Base-by-base conservation (phyloP, 257 asterid genomes). In the Verbena officinalis region DNA sequence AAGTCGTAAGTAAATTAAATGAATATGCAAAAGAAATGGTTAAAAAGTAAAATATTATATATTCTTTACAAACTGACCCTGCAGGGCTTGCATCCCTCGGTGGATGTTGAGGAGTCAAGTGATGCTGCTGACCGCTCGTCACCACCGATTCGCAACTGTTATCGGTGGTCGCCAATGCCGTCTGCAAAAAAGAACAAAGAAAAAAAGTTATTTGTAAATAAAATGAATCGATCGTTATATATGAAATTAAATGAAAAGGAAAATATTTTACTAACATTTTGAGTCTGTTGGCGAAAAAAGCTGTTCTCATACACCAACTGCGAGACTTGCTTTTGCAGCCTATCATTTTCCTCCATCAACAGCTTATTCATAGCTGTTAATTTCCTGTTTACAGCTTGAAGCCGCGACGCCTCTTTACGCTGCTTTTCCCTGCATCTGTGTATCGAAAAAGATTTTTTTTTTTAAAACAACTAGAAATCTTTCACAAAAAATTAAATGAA, bases 31-130 rank as follows among this genome's bases (percentile, higher is more conserved):
- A 23, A 49, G 16, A 53, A 62, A 54, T 52, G 7, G n/a, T 9
- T 2, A 22, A 58, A 10, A 20, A 20, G 14, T 49, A 1, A 42
- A 60, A 51, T 10, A 56, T 27, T 27, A 9, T 2, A 8, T 14
- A 34, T 22, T 52, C 69, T 64, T 72, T 1, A 36, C 11, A 4
- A 55, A 78, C 86, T 77, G 54, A 93, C 96, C 99, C 99, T 23
- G 96, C 88, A 70, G 99, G 99, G 66, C 99, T 94, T 66, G 99
- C 99, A 86, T 94, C 99, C 84, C 87, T 83, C 11, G 97, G 99
- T 14, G 99, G 95, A 80, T 83, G 87, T 73, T 85, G 98, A 78
- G 95, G 87, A 75, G 95, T 77, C 84, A 84, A 67, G 78, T 84
- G 87, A 64, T 83, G 94, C 58, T 90, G 97, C 58, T 90, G 97